Base-by-base conservation (phyloP, 139 green algal species). In the Ettlia oleoabundans region DNA sequence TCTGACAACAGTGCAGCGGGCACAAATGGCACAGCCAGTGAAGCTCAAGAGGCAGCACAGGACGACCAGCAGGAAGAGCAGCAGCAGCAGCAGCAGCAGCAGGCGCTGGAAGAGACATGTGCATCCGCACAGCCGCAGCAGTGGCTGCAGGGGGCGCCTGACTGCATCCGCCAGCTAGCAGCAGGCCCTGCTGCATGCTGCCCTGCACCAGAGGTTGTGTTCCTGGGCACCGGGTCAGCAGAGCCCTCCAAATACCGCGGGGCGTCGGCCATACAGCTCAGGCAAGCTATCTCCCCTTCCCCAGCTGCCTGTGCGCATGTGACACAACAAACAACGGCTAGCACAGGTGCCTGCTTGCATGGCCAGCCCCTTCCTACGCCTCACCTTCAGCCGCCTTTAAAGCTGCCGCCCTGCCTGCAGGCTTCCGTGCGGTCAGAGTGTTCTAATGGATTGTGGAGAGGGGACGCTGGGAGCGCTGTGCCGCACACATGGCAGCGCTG, bases 371-470 rank as follows among this genome's bases (percentile, higher is more conserved):
- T 53, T 75, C 4, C 37, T 37, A 10, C 67, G 38, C 8, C 37
- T 41, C 37, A 32, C 61, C 35, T 26, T 2, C 8, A 30, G 28
- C 21, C 5, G 1, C n/a, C 51, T 47, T n/a, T 9, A 18, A 13
- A 0, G 8, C 41, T 61, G 40, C 61, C n/a, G 22, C 52, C 24
- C 21, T 40, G 13, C 65, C 35, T 26, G 78, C 84, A 88, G 85
- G 80, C 43, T 89, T 32, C 37, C 28, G 9, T 67, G 43, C 62
- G 80, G 65, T 37, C 52, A 71, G 30, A 90, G 84, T 32, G 21
- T 95, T 41, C 88, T 98, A 75, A 66, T 97, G 73, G 94, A 98
- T 83, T 91, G 86, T 41, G 94, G 94, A 9, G 94, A 98, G 85
- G 92, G 93, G 35, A 80, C 85, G 0, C 90, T 84, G 71, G 93